Percentiles rank a stretch among this genome's conserved stretches.
Conservation (phyloP, 179 eudicot genomes). For the Vitellaria paradoxa region DNA sequence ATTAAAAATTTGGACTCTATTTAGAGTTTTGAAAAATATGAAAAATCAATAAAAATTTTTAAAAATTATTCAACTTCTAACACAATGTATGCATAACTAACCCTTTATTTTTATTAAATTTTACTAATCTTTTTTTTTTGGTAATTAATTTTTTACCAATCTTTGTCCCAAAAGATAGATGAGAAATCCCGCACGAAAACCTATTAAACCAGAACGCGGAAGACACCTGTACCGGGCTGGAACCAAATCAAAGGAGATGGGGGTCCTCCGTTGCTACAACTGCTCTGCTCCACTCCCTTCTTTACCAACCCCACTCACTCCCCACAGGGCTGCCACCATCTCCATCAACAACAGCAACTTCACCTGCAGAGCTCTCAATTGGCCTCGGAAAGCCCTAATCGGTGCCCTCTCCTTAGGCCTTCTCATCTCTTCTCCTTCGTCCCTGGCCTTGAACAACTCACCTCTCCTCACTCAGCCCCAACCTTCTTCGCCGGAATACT, state of each 20-base stretch:
- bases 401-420: constrained; percentile 53
- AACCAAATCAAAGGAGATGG: constrained; percentile 6
- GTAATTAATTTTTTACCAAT: too few relatives aligned
- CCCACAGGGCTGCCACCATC: not conserved
- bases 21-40: too few relatives aligned
- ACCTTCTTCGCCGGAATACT: constrained; percentile 24
- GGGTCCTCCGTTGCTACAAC: constrained; percentile 9
- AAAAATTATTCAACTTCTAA: too few relatives aligned
- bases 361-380: constrained; percentile 9
- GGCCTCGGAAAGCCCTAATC: constrained; percentile 30
- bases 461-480: constrained; percentile 14
- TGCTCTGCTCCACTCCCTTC: constrained; percentile 7
- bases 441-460: constrained; percentile 23
- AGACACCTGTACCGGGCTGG: not conserved
- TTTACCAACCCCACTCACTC: constrained; percentile 4
- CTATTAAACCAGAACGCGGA: too few relatives aligned
- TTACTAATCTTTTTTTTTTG: too few relatives aligned
- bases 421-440: constrained; percentile 43
- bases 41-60: too few relatives aligned
- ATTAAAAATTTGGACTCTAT: too few relatives aligned
- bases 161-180: too few relatives aligned
- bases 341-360: not conserved
- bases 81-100: too few relatives aligned
- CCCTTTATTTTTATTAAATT: too few relatives aligned
- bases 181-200: too few relatives aligned